These are phyloP conservation scores for Wakefieldia striispora DNA, from an alignment of 768 basidiomycete species.

Conservation along the genomic window DNA sequence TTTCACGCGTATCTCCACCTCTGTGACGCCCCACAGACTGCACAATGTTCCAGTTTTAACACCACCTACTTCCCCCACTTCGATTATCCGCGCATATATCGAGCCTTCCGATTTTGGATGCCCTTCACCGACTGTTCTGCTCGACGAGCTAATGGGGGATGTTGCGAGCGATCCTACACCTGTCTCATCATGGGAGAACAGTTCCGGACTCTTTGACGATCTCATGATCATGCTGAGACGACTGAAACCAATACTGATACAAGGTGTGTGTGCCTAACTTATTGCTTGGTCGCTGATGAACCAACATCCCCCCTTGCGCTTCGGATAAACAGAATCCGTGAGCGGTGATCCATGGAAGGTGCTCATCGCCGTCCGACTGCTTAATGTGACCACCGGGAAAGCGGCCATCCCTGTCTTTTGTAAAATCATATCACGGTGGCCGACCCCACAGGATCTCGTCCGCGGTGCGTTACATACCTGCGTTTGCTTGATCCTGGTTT, in stretches of 20 bases:
- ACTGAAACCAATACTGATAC: conserved; percentile 31
- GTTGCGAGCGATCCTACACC: background rate
- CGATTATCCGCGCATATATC: conserved; percentile 3
- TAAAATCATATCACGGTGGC: conserved; percentile 55
- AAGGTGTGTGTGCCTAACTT: conserved; percentile 17
- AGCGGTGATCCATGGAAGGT: conserved; percentile 66
- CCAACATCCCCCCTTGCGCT: background rate
- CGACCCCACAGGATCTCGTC: conserved; percentile 52
- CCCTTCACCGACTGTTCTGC: background rate
- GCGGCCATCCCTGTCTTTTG: conserved; percentile 66
- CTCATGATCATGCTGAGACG: conserved; percentile 27
- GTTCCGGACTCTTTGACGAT: conserved; percentile 15
- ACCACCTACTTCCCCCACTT: conserved; percentile 3
- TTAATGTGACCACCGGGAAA: conserved; percentile 69
- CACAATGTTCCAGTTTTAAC: background rate
- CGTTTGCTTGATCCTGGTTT: background rate
- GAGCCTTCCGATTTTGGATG: conserved; percentile 7
- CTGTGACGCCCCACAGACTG: background rate
- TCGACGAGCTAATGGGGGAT: background rate
- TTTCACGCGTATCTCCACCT: background rate
- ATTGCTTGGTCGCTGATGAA: background rate
- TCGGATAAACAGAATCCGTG: conserved; percentile 41
- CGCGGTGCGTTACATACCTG: conserved; percentile 40
- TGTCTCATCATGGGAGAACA: background rate
- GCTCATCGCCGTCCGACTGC: conserved; percentile 60